Conservation (phyloP, 495 filamentous ascomycete species). For the Neurospora hispaniola region DNA sequence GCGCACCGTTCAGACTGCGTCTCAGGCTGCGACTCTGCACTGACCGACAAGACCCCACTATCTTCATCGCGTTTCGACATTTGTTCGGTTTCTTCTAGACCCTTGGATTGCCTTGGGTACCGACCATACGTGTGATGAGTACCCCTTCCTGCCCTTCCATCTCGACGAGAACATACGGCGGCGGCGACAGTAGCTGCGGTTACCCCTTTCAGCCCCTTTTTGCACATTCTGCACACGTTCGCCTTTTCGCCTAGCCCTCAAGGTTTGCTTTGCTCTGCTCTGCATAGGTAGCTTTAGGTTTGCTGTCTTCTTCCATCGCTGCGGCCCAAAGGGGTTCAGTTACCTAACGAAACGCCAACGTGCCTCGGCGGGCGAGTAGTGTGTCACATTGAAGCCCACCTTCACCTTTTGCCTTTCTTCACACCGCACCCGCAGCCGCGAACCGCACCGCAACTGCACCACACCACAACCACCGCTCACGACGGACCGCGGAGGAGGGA, state of each 20-base stretch:
- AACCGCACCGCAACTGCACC: neutral
- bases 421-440: neutral
- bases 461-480: neutral
- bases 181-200: neutral
- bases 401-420: neutral
- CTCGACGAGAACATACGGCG: neutral
- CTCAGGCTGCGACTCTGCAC: neutral
- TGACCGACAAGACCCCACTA: neutral
- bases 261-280: neutral
- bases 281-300: neutral
- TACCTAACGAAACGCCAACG: neutral
- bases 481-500: neutral
- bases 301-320: neutral
- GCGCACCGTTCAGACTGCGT: neutral
- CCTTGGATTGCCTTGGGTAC: conserved; percentile 2
- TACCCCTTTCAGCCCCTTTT: neutral
- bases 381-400: neutral
- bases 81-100: conserved; percentile 5
- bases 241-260: neutral
- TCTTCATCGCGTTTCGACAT: conserved; percentile 1
- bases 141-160: neutral
- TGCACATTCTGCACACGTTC: neutral
- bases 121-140: neutral
- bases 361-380: neutral
- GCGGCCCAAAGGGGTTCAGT: neutral